These are phyloP conservation scores for Lodderomyces margitis DNA, from an alignment of 1,139 yeast species.

Conservation along the genomic window DNA sequence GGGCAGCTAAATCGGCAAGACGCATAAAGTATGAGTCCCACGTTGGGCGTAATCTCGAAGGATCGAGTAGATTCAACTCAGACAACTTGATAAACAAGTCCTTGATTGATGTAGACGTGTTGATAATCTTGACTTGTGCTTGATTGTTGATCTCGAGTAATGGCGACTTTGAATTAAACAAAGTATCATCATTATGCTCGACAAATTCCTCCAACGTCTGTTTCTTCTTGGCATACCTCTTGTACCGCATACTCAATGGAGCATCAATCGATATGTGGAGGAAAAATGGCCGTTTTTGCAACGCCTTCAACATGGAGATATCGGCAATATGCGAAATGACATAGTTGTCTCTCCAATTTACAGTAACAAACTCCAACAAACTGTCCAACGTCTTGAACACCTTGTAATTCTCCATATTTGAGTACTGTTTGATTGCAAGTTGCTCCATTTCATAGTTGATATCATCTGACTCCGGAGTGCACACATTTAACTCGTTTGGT, in stretches of 20 bases:
- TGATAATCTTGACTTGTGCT: slow-evolving; percentile 62
- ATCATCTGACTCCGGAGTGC: slow-evolving; percentile 9
- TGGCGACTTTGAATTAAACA: slow-evolving; percentile 36
- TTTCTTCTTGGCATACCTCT: slow-evolving; percentile 28
- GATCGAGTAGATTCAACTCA: slow-evolving; percentile 53
- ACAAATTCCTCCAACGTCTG: slow-evolving; percentile 44
- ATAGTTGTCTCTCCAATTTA: slow-evolving; percentile 62
- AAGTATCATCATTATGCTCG: slow-evolving; percentile 41
- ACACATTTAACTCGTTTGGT: slow-evolving; percentile 1
- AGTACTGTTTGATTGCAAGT: slow-evolving; percentile 4
- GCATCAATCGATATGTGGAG: slow-evolving; percentile 81
- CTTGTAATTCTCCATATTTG: slow-evolving; percentile 16
- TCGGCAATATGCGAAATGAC: slow-evolving; percentile 56
- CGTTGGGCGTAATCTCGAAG: slow-evolving; percentile 74
- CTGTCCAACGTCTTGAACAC: slow-evolving; percentile 37
- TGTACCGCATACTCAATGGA: slow-evolving; percentile 55
- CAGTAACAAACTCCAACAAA: slow-evolving; percentile 64
- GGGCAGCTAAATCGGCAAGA: slow-evolving; percentile 88
- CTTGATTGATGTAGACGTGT: slow-evolving; percentile 49
- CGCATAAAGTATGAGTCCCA: slow-evolving; percentile 98
- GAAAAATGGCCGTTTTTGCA: slow-evolving; percentile 81
- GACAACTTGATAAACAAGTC: slow-evolving; percentile 52
- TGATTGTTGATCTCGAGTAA: slow-evolving; percentile 52
- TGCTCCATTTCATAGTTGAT: slow-evolving; percentile 6
- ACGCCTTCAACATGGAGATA: slow-evolving; percentile 41